Percentiles rank a stretch among this genome's conserved stretches.
These are phyloP conservation scores for Plasmodium falciparum DNA, from an alignment of 169 alveolate genomes.

Conservation along the genomic window DNA sequence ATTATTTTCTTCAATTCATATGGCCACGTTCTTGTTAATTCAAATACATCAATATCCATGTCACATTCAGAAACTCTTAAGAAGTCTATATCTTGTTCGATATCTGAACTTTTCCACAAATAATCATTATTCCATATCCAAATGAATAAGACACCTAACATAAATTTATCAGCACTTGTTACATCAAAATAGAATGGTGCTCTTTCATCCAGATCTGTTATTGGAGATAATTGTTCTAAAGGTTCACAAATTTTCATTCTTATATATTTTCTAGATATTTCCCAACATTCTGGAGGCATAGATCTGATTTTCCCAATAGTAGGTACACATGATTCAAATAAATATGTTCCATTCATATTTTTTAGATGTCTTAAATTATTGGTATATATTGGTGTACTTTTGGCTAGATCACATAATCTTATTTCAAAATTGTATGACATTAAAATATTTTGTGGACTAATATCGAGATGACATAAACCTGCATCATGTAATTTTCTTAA, in stretches of 20 bases:
- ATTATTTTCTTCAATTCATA: slow-evolving; percentile 31
- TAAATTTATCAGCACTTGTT: slow-evolving; percentile 82
- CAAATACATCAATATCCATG: slow-evolving; percentile 40
- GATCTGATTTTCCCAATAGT: slow-evolving; percentile 87
- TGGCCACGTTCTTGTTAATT: slow-evolving; percentile 54
- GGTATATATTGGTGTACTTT: slow-evolving; percentile 83
- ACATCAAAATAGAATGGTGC: slow-evolving; percentile 82
- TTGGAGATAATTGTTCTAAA: slow-evolving; percentile 1
- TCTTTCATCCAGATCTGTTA: slow-evolving; percentile 57
- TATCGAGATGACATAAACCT: slow-evolving; percentile 86
- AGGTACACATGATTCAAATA: slow-evolving; percentile 87
- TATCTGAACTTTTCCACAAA: slow-evolving; percentile 85
- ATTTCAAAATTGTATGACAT: slow-evolving; percentile 79
- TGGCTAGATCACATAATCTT: slow-evolving; percentile 85
- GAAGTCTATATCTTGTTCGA: slow-evolving; percentile 80
- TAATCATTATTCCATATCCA: slow-evolving; percentile 89
- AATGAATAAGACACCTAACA: slow-evolving; percentile 78
- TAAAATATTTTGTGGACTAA: slow-evolving; percentile 87
- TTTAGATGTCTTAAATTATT: slow-evolving; percentile 78
- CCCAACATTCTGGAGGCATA: slow-evolving; percentile 90
- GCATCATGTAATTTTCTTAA: slow-evolving; percentile 81
- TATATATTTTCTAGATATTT: slow-evolving; percentile 74
- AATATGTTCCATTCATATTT: slow-evolving; percentile 72
- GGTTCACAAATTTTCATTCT: slow-evolving; percentile 47
- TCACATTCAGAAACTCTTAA: slow-evolving; percentile 30